Evolutionary conservation across 1,284 basidiomycete genomes (phyloP).

Genomic region (Ustilago tritici): DNA sequence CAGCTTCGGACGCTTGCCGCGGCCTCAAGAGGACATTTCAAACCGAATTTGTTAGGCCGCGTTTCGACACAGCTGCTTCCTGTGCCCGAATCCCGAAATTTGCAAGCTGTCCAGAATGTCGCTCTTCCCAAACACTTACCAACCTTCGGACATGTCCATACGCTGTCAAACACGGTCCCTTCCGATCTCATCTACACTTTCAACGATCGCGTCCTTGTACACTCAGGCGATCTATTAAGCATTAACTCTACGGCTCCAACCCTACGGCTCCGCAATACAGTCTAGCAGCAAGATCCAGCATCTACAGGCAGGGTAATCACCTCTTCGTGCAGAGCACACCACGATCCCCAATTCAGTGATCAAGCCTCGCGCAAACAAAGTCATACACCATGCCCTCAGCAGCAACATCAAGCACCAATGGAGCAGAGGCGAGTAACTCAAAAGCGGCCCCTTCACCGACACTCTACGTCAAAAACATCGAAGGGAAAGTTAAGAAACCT

Average conservation of each 20-base stretch:
- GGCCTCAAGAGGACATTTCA: no score
- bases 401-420: neutral
- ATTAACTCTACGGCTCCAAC: no score
- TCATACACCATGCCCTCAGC: neutral
- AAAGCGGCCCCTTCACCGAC: slow-evolving; percentile 78
- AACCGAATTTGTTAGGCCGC: no score
- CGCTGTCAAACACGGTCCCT: neutral
- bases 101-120: slow-evolving; percentile 5
- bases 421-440: neutral
- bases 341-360: neutral
- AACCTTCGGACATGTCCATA: neutral
- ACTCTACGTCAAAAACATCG: slow-evolving; percentile 93
- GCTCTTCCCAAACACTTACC: neutral
- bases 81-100: slow-evolving; percentile 13
- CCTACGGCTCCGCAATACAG: no score
- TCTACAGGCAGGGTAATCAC: no score
- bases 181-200: neutral
- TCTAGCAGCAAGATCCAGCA: no score
- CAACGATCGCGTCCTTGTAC: neutral
- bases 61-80: no score
- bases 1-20: no score
- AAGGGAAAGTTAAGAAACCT: slow-evolving; percentile 92
- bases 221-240: no score
- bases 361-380: neutral
- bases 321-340: neutral